Evolutionary conservation across 2,329 filamentous ascomycete genomes (phyloP), one percentile per base, ranked within the genome.

Genomic region (Botrytis fabae): DNA sequence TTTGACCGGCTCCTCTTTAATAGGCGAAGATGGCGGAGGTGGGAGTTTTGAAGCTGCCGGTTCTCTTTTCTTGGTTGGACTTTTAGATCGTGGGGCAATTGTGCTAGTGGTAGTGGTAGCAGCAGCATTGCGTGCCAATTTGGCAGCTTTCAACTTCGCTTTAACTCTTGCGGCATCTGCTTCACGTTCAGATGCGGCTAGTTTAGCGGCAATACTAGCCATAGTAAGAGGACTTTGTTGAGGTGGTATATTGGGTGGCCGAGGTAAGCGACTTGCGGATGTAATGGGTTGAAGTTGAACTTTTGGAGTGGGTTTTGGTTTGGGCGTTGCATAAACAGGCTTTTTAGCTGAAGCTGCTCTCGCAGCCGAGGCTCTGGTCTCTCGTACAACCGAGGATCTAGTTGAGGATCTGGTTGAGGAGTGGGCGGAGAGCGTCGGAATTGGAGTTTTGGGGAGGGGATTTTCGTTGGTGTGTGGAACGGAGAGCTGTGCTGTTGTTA

Each of bases 121-220:
- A 28, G 74, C 42, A 57, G 65, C 72, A 22, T 51, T 61, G 48
- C 76, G 71, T 81, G 82, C 71, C 79, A 80, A 22, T 80, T 81
- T 51, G 85, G 86, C 86, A 1, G 89, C 88, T 77, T 85, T 86
- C 44, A 91, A 84, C 79, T 91, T 91, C 4, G 89, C 89, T 5
- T 89, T 83, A 0, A 91, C 88, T 38, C 89, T 85, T 1, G 89
- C 89, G 1, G 89, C 89, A 75, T 91, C 88, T 6, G 89, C 89
- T 70, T 91, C 88, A 28, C 87, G 84, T 75, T 91, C 89, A 0
- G 89, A 88, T 2, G 89, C 89, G 0, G 88, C 89, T 0, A 91
- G 83, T 80, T 91, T 91, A 42, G 88, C 88, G 0, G 88, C 86
- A 74, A 91, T 91, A 48, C 83, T 85, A 14, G 88, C 87, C 85